These are phyloP conservation scores for Diutina rugosa DNA, from an alignment of 1,139 yeast genomes.

Conservation along the genomic window DNA sequence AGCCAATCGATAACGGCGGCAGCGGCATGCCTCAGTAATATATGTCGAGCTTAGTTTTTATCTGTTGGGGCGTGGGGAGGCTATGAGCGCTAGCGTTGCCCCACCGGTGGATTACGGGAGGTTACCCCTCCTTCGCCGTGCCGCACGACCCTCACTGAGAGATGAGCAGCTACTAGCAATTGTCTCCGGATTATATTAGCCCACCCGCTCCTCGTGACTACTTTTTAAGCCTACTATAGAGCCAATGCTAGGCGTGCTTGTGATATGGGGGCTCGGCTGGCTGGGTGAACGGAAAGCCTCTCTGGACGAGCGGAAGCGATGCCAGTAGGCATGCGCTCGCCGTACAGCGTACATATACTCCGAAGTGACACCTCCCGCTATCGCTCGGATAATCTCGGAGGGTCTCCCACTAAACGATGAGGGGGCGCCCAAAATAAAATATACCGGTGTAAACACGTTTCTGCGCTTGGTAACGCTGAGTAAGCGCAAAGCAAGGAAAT, in stretches of 20 bases:
- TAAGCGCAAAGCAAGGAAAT: no score
- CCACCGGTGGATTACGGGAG: background rate
- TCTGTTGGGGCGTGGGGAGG: background rate
- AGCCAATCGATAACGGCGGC: background rate
- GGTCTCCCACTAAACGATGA: background rate
- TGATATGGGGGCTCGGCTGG: background rate
- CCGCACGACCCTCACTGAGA: background rate
- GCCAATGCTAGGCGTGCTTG: background rate
- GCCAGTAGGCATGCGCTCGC: background rate
- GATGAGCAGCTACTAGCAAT: background rate
- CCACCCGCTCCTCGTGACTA: no score
- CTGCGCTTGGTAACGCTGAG: no score
- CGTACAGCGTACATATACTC: background rate
- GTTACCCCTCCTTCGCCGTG: background rate
- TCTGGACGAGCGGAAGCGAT: background rate
- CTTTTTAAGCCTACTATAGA: no score
- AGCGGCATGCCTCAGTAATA: background rate
- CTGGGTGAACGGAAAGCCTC: background rate
- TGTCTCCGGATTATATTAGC: background rate
- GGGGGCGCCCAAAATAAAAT: background rate
- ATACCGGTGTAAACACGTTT: no score
- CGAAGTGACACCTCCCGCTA: background rate
- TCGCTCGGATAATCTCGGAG: background rate
- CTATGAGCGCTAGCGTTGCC: background rate
- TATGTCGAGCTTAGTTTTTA: background rate